Evolutionary conservation across 306 rosid genomes (phyloP).

Genomic region (Sicyos baderoa): DNA sequence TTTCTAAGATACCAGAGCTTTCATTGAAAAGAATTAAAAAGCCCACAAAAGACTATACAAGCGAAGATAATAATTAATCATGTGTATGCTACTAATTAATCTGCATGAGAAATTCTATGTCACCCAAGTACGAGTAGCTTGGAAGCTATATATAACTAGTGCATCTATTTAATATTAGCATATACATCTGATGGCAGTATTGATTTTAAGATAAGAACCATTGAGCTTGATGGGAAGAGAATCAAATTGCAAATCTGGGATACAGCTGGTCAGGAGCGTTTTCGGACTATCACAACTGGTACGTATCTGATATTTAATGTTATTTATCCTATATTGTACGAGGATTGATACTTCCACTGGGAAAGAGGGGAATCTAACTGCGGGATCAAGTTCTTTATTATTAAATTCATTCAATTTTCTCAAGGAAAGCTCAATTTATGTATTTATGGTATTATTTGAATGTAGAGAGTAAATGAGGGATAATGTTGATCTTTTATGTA

Average conservation of each 20-base stretch:
- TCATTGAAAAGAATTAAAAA: too few species aligned
- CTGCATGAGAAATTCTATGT: background rate
- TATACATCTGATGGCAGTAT: slow-evolving; percentile 38
- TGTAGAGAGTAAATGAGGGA: background rate
- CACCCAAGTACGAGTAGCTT: background rate
- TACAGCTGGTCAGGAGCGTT: slow-evolving; percentile 85
- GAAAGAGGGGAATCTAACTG: background rate
- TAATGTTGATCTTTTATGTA: background rate
- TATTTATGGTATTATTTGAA: background rate
- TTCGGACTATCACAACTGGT: slow-evolving; percentile 81
- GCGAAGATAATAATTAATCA: too few species aligned
- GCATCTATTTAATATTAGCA: slow-evolving; percentile 12
- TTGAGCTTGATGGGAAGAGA: slow-evolving; percentile 71
- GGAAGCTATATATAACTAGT: background rate
- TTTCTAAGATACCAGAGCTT: too few species aligned
- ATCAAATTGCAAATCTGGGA: slow-evolving; percentile 84
- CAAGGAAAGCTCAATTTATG: too few species aligned
- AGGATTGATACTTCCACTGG: background rate
- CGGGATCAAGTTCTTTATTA: background rate
- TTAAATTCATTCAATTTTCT: too few species aligned
- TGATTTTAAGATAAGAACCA: slow-evolving; percentile 85
- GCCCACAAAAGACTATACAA: too few species aligned
- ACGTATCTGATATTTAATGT: slow-evolving; percentile 11
- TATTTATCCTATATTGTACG: background rate
- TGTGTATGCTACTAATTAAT: background rate